These are phyloP conservation scores for Pythium sp. DNA, from an alignment of 352 stramenopile genomes.

Conservation along the genomic window DNA sequence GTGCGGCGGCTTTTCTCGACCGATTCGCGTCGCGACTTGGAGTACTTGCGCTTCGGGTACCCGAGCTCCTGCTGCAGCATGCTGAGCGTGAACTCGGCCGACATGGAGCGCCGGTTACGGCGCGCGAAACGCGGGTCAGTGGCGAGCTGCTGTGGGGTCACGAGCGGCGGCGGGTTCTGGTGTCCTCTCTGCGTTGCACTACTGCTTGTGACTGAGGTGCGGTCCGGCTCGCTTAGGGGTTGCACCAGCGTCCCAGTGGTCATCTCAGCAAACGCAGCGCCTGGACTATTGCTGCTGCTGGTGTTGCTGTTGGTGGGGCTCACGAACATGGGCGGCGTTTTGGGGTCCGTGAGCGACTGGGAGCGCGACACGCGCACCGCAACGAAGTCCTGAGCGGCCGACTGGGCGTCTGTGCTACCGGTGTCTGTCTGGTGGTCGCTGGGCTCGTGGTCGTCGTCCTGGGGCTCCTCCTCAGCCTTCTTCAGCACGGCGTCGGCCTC, in stretches of 20 bases:
- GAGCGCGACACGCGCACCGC: constrained; percentile 34
- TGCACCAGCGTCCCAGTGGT: background rate
- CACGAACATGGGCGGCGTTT: constrained; percentile 28
- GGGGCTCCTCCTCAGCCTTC: constrained; percentile 9
- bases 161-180: background rate
- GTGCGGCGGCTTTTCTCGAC: constrained; percentile 30
- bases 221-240: constrained; percentile 1
- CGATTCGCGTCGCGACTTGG: constrained; percentile 17
- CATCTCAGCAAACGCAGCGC: background rate
- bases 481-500: constrained; percentile 10
- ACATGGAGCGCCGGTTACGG: constrained; percentile 47
- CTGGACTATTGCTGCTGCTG: constrained; percentile 15
- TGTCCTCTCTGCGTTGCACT: background rate
- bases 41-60: constrained; percentile 46
- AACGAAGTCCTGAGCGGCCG: background rate
- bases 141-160: constrained; percentile 1
- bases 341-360: constrained; percentile 40
- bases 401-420: background rate
- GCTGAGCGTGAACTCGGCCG: constrained; percentile 53
- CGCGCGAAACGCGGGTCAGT: constrained; percentile 14
- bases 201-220: background rate
- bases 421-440: background rate
- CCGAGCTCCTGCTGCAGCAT: constrained; percentile 72
- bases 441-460: constrained; percentile 4
- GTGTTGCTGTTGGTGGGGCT: constrained; percentile 26